Conservation (phyloP, 2,329 filamentous ascomycete genomes). For the Pleochaeta shiraiana region DNA sequence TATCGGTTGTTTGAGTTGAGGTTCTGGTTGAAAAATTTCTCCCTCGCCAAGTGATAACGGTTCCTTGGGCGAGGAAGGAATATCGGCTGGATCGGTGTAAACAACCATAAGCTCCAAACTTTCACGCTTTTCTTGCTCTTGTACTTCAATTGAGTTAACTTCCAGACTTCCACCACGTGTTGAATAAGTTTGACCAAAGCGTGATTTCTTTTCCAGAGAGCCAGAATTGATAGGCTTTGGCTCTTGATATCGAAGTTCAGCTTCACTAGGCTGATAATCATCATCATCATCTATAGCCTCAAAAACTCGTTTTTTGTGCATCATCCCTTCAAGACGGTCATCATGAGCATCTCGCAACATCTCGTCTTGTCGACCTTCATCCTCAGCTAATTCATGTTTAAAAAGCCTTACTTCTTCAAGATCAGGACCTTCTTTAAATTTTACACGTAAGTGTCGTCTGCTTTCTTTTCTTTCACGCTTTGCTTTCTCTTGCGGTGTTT, state of each 20-base stretch:
- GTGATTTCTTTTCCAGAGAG: conserved; percentile 16
- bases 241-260: conserved; percentile 30
- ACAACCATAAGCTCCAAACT: conserved; percentile 33
- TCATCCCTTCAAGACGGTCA: conserved; percentile 50
- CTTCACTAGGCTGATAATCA: conserved; percentile 13
- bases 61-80: conserved; percentile 18
- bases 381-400: conserved; percentile 49
- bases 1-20: conserved; percentile 11
- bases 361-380: conserved; percentile 41
- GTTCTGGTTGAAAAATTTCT: conserved; percentile 6
- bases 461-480: conserved; percentile 52
- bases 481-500: conserved; percentile 44
- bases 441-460: conserved; percentile 45
- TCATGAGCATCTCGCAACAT: conserved; percentile 53
- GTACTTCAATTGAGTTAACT: conserved; percentile 33
- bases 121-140: conserved; percentile 33
- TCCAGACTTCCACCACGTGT: conserved; percentile 30
- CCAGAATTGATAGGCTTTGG: conserved; percentile 26
- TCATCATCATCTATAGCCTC: conserved; percentile 34
- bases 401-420: conserved; percentile 48
- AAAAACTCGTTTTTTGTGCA: conserved; percentile 31
- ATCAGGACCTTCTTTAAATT: conserved; percentile 44
- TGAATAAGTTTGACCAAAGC: conserved; percentile 27
- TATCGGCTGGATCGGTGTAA: conserved; percentile 18
- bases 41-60: conserved; percentile 9